Conservation (phyloP, 2,329 filamentous ascomycete species). For the Mycogone perniciosa region DNA sequence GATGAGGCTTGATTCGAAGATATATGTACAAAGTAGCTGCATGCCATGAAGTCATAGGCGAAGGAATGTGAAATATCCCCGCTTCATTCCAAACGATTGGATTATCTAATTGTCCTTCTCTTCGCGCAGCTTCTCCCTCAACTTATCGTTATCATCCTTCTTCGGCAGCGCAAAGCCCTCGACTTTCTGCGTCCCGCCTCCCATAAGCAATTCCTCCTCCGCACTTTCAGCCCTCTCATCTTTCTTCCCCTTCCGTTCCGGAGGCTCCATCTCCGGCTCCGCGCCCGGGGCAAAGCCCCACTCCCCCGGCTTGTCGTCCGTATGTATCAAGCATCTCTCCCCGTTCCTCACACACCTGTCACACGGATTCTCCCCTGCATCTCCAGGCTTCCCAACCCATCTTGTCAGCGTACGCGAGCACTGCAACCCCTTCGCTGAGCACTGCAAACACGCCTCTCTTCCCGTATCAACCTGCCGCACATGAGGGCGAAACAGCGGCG, state of each 20-base stretch:
- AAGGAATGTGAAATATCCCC: too few species aligned
- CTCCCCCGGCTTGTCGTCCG: neutral
- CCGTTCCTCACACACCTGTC: constrained; percentile 21
- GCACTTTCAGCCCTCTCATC: too few species aligned
- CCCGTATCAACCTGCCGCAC: neutral
- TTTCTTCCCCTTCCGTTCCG: neutral
- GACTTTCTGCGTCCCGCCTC: constrained; percentile 1
- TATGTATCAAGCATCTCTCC: constrained; percentile 18
- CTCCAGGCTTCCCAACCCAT: constrained; percentile 24
- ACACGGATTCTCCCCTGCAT: constrained; percentile 33
- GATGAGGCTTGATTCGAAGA: too few species aligned
- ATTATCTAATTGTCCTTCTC: neutral
- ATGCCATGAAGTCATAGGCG: too few species aligned
- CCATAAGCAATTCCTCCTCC: neutral
- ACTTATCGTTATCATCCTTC: neutral
- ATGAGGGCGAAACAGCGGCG: constrained; percentile 15
- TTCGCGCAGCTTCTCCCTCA: neutral
- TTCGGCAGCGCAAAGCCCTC: constrained; percentile 9
- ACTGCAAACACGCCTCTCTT: constrained; percentile 19
- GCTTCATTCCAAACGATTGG: too few species aligned
- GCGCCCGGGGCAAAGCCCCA: neutral
- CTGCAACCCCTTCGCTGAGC: constrained; percentile 15
- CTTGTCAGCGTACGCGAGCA: constrained; percentile 18
- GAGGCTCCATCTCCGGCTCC: neutral
- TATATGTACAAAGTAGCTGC: too few species aligned